phyloP scores from a whole-genome alignment of 1,284 basidiomycete species.

The Hemileia vastatrix region DNA sequence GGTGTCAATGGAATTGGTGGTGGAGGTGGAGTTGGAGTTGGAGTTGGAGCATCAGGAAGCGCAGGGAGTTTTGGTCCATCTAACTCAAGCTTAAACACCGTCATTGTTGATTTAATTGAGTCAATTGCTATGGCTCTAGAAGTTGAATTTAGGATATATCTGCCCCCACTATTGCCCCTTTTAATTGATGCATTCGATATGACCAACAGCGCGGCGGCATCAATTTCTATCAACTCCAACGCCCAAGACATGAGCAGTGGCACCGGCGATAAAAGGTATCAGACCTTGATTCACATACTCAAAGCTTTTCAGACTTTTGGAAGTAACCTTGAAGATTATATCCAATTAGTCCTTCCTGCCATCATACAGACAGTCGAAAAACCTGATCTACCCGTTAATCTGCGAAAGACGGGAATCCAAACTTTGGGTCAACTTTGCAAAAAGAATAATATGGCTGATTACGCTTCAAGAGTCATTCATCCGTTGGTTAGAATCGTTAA shows the following conservation, averaged over 20 bases:
- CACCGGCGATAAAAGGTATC: conserved; percentile 54
- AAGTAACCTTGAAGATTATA: conserved; percentile 91
- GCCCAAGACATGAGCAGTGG: conserved; percentile 13
- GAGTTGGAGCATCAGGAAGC: conserved; percentile 2
- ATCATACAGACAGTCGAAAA: conserved; percentile 88
- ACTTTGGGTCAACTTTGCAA: conserved; percentile 84
- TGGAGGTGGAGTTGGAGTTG: conserved; percentile 1
- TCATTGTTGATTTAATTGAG: conserved; percentile 87
- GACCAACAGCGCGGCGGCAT: conserved; percentile 23
- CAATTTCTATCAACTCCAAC: too few relatives aligned
- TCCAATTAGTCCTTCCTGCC: conserved; percentile 91
- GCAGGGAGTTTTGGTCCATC: conserved; percentile 38
- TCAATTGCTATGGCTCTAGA: conserved; percentile 90
- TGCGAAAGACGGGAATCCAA: conserved; percentile 80
- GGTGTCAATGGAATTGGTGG: background rate
- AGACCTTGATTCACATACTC: conserved; percentile 73
- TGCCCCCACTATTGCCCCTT: conserved; percentile 83
- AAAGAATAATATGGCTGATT: conserved; percentile 97
- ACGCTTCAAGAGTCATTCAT: conserved; percentile 93
- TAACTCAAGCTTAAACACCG: conserved; percentile 71
- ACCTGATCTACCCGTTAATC: conserved; percentile 59
- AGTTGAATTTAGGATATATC: conserved; percentile 93
- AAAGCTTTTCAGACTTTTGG: conserved; percentile 89
- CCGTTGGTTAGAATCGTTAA: conserved; percentile 82
- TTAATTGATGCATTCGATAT: conserved; percentile 75